These are phyloP conservation scores for Actinomortierella ambigua DNA, from an alignment of 371 early-diverging fungal species.

Conservation along the genomic window DNA sequence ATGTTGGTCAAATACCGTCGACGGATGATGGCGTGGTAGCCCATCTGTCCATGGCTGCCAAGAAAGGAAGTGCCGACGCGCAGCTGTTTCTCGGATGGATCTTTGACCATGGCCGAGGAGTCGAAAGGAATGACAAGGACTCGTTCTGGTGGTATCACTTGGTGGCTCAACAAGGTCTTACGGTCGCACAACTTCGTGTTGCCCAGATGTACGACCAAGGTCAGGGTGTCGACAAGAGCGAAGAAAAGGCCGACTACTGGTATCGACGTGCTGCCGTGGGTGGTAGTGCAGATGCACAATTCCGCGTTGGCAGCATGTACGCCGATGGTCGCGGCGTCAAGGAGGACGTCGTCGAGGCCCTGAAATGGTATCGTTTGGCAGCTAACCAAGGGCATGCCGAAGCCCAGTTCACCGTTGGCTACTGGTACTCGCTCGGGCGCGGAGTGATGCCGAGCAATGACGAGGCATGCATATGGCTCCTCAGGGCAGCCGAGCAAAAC, in stretches of 20 bases:
- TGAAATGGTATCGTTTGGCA: constrained; percentile 73
- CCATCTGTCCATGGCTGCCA: too few species aligned
- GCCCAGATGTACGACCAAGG: constrained; percentile 83
- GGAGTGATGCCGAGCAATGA: constrained; percentile 66
- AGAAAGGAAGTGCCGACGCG: too few species aligned
- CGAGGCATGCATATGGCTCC: constrained; percentile 79
- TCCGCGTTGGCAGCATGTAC: constrained; percentile 78
- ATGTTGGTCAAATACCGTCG: too few species aligned
- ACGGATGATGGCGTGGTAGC: too few species aligned
- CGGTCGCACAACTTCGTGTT: constrained; percentile 78
- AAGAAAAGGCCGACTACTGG: constrained; percentile 75
- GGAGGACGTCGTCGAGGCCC: constrained; percentile 57
- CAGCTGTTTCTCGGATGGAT: too few species aligned
- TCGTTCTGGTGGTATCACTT: constrained; percentile 77
- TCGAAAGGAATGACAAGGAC: constrained; percentile 61
- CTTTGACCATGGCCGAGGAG: constrained; percentile 84
- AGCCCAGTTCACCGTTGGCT: constrained; percentile 79
- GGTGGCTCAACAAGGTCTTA: constrained; percentile 77
- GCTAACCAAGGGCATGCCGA: constrained; percentile 76
- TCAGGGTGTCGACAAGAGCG: constrained; percentile 65
- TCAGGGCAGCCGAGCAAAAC: constrained; percentile 77
- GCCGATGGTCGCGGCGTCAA: constrained; percentile 77
- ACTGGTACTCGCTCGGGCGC: constrained; percentile 84
- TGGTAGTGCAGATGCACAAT: constrained; percentile 61
- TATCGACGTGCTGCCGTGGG: constrained; percentile 75